Percentiles rank a stretch among this genome's conserved stretches.
These are phyloP conservation scores for Trametes gibbosa DNA, from an alignment of 768 basidiomycete genomes.

Conservation along the genomic window DNA sequence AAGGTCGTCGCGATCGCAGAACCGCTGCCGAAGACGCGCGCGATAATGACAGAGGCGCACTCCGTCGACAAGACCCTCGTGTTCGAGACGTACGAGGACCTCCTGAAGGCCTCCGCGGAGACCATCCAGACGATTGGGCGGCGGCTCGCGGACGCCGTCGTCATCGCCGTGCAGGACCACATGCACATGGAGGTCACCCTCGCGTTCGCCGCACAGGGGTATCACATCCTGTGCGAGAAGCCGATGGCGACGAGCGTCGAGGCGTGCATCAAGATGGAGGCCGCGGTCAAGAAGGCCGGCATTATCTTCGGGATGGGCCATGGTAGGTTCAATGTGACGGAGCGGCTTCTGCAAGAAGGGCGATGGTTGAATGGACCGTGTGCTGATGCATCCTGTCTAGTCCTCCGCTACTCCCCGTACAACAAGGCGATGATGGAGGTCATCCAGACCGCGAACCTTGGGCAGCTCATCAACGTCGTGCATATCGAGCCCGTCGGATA, in stretches of 20 bases:
- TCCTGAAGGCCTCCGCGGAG: slow-evolving; percentile 65
- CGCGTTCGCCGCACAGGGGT: slow-evolving; percentile 78
- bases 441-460: slow-evolving; percentile 67
- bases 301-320: slow-evolving; percentile 87
- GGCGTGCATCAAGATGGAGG: slow-evolving; percentile 75
- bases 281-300: slow-evolving; percentile 63
- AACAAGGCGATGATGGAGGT: slow-evolving; percentile 65
- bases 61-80: slow-evolving; percentile 64
- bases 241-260: slow-evolving; percentile 79
- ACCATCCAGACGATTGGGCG: slow-evolving; percentile 60
- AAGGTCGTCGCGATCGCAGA: slow-evolving; percentile 86
- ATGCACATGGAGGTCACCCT: slow-evolving; percentile 73
- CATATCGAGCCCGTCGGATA: slow-evolving; percentile 87
- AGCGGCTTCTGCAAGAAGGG: not conserved
- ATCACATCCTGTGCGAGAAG: slow-evolving; percentile 90
- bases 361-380: not conserved
- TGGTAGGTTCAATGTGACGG: slow-evolving; percentile 42
- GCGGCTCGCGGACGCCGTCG: slow-evolving; percentile 77
- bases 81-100: slow-evolving; percentile 70
- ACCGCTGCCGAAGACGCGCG: slow-evolving; percentile 65
- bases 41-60: slow-evolving; percentile 54
- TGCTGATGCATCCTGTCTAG: slow-evolving; percentile 36
- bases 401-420: slow-evolving; percentile 87
- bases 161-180: slow-evolving; percentile 78
- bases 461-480: slow-evolving; percentile 77